Evolutionary conservation across 1,284 basidiomycete genomes (phyloP).

Genomic region (Neotropicomus parvogracilis): DNA sequence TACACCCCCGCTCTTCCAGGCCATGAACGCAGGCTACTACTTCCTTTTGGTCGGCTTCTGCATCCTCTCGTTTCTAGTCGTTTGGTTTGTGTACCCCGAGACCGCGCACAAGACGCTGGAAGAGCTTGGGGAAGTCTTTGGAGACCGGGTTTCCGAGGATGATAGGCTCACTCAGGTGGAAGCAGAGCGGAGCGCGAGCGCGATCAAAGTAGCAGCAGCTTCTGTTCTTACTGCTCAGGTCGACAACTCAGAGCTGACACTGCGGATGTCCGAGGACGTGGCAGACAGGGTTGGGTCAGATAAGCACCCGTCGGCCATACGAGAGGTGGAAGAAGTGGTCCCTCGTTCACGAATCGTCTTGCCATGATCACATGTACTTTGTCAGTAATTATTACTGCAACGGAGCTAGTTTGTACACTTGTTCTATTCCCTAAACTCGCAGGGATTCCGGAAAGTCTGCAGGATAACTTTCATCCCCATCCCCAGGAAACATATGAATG

Average conservation of each 20-base stretch:
- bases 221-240: slow-evolving; percentile 13
- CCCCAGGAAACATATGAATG: slow-evolving; percentile 41
- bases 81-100: slow-evolving; percentile 47
- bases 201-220: slow-evolving; percentile 11
- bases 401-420: slow-evolving; percentile 1
- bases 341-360: slow-evolving; percentile 6
- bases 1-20: slow-evolving; percentile 47
- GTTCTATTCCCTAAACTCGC: slow-evolving; percentile 24
- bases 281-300: slow-evolving; percentile 9
- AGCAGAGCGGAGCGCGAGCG: slow-evolving; percentile 16
- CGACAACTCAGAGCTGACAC: slow-evolving; percentile 28
- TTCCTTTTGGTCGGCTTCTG: slow-evolving; percentile 48
- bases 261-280: slow-evolving; percentile 21
- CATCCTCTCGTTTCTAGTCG: slow-evolving; percentile 41
- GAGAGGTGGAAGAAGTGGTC: slow-evolving; percentile 19
- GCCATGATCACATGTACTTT: slow-evolving; percentile 8
- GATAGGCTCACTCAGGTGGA: slow-evolving; percentile 19
- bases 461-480: slow-evolving; percentile 43
- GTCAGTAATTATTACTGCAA: background rate
- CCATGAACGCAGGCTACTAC: slow-evolving; percentile 46
- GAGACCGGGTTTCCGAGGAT: slow-evolving; percentile 36
- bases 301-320: slow-evolving; percentile 18
- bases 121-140: slow-evolving; percentile 48
- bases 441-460: slow-evolving; percentile 45
- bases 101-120: slow-evolving; percentile 46